Conservation (phyloP, 1,284 basidiomycete species). For the Trametes sp. region DNA sequence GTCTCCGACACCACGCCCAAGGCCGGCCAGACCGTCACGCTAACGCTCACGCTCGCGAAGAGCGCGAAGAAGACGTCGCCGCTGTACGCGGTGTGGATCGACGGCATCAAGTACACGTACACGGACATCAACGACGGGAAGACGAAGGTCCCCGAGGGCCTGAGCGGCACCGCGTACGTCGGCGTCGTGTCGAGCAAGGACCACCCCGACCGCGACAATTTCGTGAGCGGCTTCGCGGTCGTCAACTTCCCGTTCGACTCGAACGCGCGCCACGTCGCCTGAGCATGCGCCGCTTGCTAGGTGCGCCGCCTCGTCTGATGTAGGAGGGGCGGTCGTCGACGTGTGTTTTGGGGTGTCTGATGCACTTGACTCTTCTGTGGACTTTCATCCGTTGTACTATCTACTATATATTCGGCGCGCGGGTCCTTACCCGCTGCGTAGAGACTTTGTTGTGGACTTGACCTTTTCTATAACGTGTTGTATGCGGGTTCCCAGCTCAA, state of each 20-base stretch:
- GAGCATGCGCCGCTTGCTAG: background rate
- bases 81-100: constrained; percentile 31
- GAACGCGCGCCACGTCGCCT: constrained; percentile 5
- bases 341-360: background rate
- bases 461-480: too few species aligned
- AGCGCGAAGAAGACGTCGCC: constrained; percentile 12
- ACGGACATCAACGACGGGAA: constrained; percentile 24
- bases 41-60: constrained; percentile 34
- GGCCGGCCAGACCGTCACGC: constrained; percentile 39
- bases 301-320: background rate
- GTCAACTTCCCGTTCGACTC: constrained; percentile 31
- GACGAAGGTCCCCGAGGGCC: constrained; percentile 31
- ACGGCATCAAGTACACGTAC: constrained; percentile 28
- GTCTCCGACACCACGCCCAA: constrained; percentile 34
- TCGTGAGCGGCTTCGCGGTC: constrained; percentile 29
- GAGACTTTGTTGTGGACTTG: too few species aligned
- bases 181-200: constrained; percentile 31
- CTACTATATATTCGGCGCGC: too few species aligned
- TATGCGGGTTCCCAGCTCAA: too few species aligned
- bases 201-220: constrained; percentile 19
- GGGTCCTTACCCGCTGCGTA: too few species aligned
- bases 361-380: too few species aligned
- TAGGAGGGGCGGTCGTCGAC: background rate
- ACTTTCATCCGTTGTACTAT: too few species aligned
- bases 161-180: constrained; percentile 32